Evolutionary conservation across 208 protist species (phyloP).

Genomic region (Wallacemonas rigidus): DNA sequence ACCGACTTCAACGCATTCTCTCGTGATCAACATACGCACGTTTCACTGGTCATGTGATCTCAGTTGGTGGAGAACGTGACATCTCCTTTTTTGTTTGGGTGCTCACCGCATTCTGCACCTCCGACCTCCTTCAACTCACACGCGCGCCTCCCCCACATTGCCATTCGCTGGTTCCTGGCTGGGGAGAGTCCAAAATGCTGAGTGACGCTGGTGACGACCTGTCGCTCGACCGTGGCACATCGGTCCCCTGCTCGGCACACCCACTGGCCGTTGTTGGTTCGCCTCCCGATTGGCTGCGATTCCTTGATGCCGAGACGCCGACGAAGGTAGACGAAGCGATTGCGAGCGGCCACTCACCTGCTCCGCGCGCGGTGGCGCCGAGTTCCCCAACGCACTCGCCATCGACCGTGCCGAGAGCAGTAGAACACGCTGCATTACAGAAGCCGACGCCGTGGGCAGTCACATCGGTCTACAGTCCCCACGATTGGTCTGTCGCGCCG

Average conservation of each 20-base stretch:
- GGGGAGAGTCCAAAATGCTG: not conserved
- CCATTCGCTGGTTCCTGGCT: not conserved
- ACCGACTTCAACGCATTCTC: too few species aligned
- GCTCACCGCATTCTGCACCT: too few species aligned
- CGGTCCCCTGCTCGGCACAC: not conserved
- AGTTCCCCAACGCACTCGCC: not conserved
- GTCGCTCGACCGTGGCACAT: constrained; percentile 5
- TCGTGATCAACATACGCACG: too few species aligned
- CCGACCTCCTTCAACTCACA: too few species aligned
- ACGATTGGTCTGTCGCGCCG: constrained; percentile 52
- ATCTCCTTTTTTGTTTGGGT: too few species aligned
- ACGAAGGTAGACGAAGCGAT: too few species aligned
- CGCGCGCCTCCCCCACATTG: not conserved
- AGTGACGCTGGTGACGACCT: not conserved
- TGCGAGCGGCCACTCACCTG: not conserved
- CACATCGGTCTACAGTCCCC: constrained; percentile 37
- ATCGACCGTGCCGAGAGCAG: not conserved
- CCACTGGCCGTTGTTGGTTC: not conserved
- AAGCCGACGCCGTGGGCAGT: constrained; percentile 39
- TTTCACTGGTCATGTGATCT: too few species aligned
- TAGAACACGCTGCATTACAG: not conserved
- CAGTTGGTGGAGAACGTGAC: too few species aligned
- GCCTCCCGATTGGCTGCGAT: not conserved
- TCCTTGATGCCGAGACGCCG: too few species aligned
- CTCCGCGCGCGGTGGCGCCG: not conserved